Evolutionary conservation across 2,329 filamentous ascomycete genomes (phyloP), one percentile per base, ranked within the genome.

Genomic region (Remersonia thermophila): DNA sequence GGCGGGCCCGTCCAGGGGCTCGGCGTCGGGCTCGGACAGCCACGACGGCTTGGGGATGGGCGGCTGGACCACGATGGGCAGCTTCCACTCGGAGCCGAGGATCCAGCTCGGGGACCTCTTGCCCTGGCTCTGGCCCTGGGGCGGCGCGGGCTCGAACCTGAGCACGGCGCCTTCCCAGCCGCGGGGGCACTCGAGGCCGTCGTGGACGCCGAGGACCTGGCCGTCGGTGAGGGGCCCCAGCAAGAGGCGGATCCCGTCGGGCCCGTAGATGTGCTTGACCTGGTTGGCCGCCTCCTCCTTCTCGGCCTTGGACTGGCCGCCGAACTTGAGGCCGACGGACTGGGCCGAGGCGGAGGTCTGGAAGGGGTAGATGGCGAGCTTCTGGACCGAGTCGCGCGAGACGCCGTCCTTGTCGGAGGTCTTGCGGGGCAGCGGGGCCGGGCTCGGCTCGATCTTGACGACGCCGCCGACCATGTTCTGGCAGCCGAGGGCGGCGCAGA

Each of bases 191-290:
- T 60, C 67, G n/a, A 69, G 61, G 15, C 62, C 74, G 40, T 69
- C 65, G 37, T 67, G 68, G 26, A 67, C 49, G 0, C 65, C 77
- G 14, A 98, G 60, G 11, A 95, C 60, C 61, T 89, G 81, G 2
- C 89, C 87, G 56, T 98, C 85, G 0, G 87, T 95, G 34, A 98
- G 55, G 4, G 91, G 86, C 0, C 91, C 91, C 37, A 82, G 73
- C 2, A 96, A 63, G 13, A 96, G 56, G 1, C 80, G 76, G 15
- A 72, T 71, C 0, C 62, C 63, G 27, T 65, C 69, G 20, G 66
- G 68, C 14, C 75, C 72, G 47, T 91, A 91, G 3, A 84, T 71
- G 9, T 77, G 70, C 43, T 75, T 73, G 42, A 94, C 77, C 30
- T 74, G 73, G 51, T 80, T 80, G 11, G 73, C 65, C 3, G 77